These are phyloP conservation scores for Lolium rigidum DNA, from an alignment of 176 grass and related monocot genomes.

Conservation along the genomic window DNA sequence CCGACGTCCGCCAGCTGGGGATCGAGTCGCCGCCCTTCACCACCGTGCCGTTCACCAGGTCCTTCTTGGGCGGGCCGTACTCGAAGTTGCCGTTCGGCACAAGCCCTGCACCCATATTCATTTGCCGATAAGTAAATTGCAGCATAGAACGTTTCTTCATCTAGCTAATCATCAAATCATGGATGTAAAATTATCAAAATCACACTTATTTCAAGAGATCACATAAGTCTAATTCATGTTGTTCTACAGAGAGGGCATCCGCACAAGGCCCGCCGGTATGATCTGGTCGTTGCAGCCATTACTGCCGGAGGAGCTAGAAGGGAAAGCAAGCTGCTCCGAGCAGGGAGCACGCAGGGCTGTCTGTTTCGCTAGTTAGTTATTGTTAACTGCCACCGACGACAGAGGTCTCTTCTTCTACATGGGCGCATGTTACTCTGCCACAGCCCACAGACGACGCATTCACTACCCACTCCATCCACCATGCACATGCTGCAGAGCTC, in stretches of 20 bases:
- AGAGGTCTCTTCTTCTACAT: neutral
- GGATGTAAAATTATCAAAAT: neutral
- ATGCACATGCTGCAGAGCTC: conserved; percentile 17
- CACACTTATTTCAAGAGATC: too few relatives aligned
- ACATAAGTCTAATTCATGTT: neutral
- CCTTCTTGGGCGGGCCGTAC: conserved; percentile 54
- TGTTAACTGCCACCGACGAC: conserved; percentile 25
- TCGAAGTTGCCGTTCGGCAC: conserved; percentile 93
- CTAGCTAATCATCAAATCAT: neutral
- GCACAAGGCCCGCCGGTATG: neutral
- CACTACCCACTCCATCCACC: conserved; percentile 6
- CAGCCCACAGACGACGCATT: neutral
- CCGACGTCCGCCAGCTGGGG: conserved; percentile 69
- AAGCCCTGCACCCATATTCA: conserved; percentile 46
- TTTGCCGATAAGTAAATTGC: neutral
- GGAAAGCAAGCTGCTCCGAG: neutral
- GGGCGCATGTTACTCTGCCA: conserved; percentile 15
- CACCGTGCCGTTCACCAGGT: conserved; percentile 77
- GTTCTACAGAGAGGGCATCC: neutral
- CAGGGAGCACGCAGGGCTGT: neutral
- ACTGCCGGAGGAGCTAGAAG: neutral
- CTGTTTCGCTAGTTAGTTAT: neutral
- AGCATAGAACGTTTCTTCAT: neutral
- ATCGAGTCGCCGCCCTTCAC: conserved; percentile 56
- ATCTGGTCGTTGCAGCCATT: conserved; percentile 2